Conservation (phyloP, 257 asterid species). For the Solanum piurae region DNA sequence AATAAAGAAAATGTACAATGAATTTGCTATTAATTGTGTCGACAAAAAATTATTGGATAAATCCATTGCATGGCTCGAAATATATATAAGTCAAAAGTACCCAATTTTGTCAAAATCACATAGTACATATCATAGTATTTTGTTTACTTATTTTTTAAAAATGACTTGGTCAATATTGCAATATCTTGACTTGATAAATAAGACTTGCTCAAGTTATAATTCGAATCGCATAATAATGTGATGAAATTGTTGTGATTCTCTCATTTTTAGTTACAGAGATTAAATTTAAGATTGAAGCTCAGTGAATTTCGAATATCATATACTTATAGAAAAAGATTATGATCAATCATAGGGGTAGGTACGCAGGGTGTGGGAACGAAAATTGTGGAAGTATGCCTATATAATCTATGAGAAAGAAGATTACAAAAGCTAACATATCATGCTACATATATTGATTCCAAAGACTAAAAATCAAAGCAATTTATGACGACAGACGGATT, state of each 20-base stretch:
- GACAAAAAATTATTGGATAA: background rate
- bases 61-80: background rate
- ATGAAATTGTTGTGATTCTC: background rate
- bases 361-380: background rate
- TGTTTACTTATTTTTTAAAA: background rate
- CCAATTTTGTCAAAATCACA: background rate
- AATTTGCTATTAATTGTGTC: background rate
- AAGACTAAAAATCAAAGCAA: background rate
- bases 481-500: background rate
- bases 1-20: background rate
- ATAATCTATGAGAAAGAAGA: background rate
- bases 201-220: background rate
- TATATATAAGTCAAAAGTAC: background rate
- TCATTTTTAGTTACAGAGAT: too few relatives aligned
- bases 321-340: too few relatives aligned
- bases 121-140: background rate
- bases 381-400: background rate
- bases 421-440: background rate
- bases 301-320: background rate
- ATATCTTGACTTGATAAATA: background rate
- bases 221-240: background rate
- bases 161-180: background rate
- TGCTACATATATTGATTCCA: background rate
- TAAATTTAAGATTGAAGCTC: fast-evolving
- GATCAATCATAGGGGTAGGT: background rate